Conservation (phyloP, 805 yeast species). For the Starmerella bacillaris region DNA sequence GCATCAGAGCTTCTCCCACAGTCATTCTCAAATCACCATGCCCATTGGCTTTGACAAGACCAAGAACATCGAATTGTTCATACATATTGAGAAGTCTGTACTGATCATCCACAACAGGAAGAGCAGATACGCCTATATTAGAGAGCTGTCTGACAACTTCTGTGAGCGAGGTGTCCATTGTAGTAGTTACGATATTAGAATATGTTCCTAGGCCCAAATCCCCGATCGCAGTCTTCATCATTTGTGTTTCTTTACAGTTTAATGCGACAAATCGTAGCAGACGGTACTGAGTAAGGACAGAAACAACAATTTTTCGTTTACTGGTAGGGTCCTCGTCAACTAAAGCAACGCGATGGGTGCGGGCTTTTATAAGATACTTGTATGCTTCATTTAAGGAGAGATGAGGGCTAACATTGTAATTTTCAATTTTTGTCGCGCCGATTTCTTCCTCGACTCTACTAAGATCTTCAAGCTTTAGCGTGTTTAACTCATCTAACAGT, state of each 20-base stretch:
- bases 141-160: constrained; percentile 77
- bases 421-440: constrained; percentile 73
- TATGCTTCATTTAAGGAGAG: constrained; percentile 83
- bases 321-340: constrained; percentile 89
- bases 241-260: constrained; percentile 86
- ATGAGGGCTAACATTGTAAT: constrained; percentile 77
- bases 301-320: constrained; percentile 81
- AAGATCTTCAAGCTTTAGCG: constrained; percentile 65
- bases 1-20: constrained; percentile 89
- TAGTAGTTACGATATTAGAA: constrained; percentile 49
- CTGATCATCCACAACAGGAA: constrained; percentile 66
- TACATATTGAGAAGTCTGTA: constrained; percentile 65
- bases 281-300: constrained; percentile 89
- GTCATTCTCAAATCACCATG: constrained; percentile 76
- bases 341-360: constrained; percentile 83
- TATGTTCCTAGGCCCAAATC: constrained; percentile 43
- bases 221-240: constrained; percentile 55
- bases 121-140: constrained; percentile 66
- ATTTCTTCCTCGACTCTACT: constrained; percentile 74
- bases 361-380: constrained; percentile 69
- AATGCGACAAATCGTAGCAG: constrained; percentile 87
- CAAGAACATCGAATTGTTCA: constrained; percentile 88
- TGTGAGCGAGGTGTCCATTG: constrained; percentile 80
- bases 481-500: constrained; percentile 72
- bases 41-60: constrained; percentile 74